Percentiles rank a stretch among this genome's conserved stretches.
phyloP scores from a whole-genome alignment of 2,329 filamentous ascomycete species.

The Ophiostoma sp. region DNA sequence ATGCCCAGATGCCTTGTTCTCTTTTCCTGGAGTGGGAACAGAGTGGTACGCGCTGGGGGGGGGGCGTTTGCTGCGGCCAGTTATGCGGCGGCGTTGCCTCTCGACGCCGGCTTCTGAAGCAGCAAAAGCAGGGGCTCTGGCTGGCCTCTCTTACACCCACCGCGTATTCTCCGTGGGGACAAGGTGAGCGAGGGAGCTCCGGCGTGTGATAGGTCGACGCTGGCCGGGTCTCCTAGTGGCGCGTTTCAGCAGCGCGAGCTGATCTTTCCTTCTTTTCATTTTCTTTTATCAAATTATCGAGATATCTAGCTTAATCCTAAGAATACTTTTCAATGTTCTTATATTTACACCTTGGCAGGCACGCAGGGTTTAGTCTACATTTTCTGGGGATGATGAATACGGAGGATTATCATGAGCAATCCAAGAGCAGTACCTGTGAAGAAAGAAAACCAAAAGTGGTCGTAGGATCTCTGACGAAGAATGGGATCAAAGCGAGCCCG shows the following conservation, averaged over 20 bases:
- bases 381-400: too few species aligned
- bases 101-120: neutral
- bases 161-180: neutral
- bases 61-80: slow-evolving; percentile 19
- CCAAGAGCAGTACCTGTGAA: too few species aligned
- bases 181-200: neutral
- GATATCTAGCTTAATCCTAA: too few species aligned
- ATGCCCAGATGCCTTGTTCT: too few species aligned
- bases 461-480: too few species aligned
- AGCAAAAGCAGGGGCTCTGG: slow-evolving; percentile 8
- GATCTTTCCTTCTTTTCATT: neutral
- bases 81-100: slow-evolving; percentile 22
- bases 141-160: neutral
- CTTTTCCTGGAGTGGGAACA: neutral
- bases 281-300: too few species aligned
- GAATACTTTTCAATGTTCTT: too few species aligned
- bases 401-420: too few species aligned
- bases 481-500: too few species aligned
- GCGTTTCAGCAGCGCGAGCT: neutral
- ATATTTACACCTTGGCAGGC: too few species aligned
- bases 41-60: slow-evolving; percentile 9
- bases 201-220: neutral
- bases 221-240: neutral
- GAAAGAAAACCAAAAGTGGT: too few species aligned
- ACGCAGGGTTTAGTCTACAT: too few species aligned